phyloP scores from a whole-genome alignment of 164 flowering plant species.

The Cinnamomum micranthum region DNA sequence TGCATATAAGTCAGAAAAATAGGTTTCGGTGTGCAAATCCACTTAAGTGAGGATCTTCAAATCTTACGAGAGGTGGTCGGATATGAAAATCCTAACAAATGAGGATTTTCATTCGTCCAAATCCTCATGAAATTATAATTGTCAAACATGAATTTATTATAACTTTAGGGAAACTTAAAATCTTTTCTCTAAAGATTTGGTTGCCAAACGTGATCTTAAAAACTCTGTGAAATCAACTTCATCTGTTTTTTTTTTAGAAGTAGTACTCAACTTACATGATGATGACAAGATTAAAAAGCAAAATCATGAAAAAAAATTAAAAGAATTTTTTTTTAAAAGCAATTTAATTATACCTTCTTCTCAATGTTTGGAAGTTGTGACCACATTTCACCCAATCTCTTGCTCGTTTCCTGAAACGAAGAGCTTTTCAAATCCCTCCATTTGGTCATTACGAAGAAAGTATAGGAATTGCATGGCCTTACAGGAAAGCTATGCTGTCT shows the following conservation, averaged over 20 bases:
- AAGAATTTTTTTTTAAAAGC: not conserved
- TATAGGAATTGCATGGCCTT: constrained; percentile 16
- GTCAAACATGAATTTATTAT: too few species aligned
- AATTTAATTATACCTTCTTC: constrained; percentile 10
- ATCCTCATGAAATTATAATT: too few species aligned
- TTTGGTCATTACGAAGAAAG: constrained; percentile 16
- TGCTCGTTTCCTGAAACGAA: constrained; percentile 20
- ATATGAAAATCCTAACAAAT: too few species aligned
- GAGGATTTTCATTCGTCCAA: too few species aligned
- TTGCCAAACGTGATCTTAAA: too few species aligned
- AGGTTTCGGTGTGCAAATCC: too few species aligned
- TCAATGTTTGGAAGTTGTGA: constrained; percentile 5
- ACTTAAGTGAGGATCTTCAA: too few species aligned
- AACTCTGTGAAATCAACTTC: not conserved
- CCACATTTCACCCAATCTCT: constrained; percentile 19
- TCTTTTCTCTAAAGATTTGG: too few species aligned
- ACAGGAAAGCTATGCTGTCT: constrained; percentile 13
- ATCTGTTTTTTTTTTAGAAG: too few species aligned
- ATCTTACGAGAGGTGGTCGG: too few species aligned
- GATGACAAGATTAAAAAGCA: not conserved
- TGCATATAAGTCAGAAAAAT: too few species aligned
- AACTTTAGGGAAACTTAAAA: too few species aligned
- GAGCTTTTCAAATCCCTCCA: constrained; percentile 13
- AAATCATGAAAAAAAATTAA: not conserved
- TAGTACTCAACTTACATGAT: not conserved